Evolutionary conservation across 2,329 filamentous ascomycete species (phyloP), one percentile per base, ranked within the genome.

Genomic region (Leptographium flavum): DNA sequence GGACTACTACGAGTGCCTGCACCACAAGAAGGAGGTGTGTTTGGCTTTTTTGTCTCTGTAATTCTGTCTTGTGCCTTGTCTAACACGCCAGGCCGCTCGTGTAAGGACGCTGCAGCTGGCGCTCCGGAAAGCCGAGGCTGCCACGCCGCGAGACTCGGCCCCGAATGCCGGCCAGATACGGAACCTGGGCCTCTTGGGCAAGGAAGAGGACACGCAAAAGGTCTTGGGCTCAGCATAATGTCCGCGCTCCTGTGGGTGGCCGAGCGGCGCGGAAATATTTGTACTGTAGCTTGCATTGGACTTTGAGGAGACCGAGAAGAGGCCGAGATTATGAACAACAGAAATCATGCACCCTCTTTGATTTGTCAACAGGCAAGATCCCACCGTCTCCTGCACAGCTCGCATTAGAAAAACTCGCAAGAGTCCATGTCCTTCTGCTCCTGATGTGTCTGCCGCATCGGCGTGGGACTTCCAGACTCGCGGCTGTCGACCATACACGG

Each of bases 1-100:
- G 63, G 92, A 98, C 63, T 98, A 98, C 71, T 94, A 95, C 63
- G 92, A 98, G 70, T 98, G 93, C 66, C 69, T 98, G 60, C 92
- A 98, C 65, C 92, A 98, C 73, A 87, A 83, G 73, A 98, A 98
- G 71, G 92, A 98, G 86, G 92, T 96, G 38, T 51, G 60, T 49
- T 43, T 17, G 22, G 21, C 21, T n/a, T n/a, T n/a, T n/a, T n/a
- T n/a, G n/a, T n/a, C n/a, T n/a, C n/a, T n/a, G n/a, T n/a, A n/a
- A n/a, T n/a, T 30, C 19, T 32, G 4, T 43, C 30, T 4, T n/a
- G 28, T 25, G 22, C 25, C 15, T 36, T 3, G 9, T n/a, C 21
- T 45, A 7, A 13, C 35, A 14, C 3, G 21, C 55, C 57, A 94
- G 90, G 81, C 80, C 58, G 79, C 84, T 45, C 81, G 88, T 69